Base-by-base conservation (phyloP, 148 eudicot genomes). In the Cornus florida region DNA sequence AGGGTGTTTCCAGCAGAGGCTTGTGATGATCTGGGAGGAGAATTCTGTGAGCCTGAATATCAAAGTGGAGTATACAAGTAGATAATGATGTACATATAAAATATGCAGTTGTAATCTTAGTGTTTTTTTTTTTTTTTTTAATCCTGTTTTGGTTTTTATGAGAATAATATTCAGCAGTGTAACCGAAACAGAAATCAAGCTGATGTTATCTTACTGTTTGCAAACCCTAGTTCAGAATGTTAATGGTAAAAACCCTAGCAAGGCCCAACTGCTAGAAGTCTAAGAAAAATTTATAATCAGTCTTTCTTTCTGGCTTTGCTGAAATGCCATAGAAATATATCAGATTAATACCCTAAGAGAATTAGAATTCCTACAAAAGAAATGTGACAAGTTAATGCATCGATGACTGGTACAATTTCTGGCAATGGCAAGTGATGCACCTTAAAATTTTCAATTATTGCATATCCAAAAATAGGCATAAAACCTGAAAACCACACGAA, bases 21-120 rank as follows among this genome's bases (percentile, higher is more conserved):
- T 35, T 92, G 97, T 62, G 93, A 92, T 71, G 91, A 86, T 82
- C 97, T 92, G 46, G 93, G 93, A 77, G 97, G 97, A 78, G 93
- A 92, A 77, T 92, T 90, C 82, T 90, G 97, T 67, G 87, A 84
- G 59, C 86, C 81, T 59, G 81, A 80, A 32, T 89, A 86, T 65
- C 83, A 84, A 48, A 46, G 24, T 17, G 88, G 89, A 77, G 87
- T 87, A 38, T 74, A 84, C 72, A 79, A 79, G 81, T 17, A 62
- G 24, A n/a, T 62, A 5, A n/a, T 62, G 20, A 4, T 43, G 9
- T 62, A 62, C 24, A 62, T 1, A 62, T 62, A 57, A 62, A 19
- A n/a, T 62, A 62, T 62, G 66, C 23, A 17, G 7, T 62, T 62
- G 23, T 57, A 57, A 57, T 57, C 62, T 13, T 13, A 57, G 20